Percentiles rank a stretch among this genome's conserved stretches.
Conservation (phyloP, 106 monocot species). For the Phalaenopsis aphrodite region DNA sequence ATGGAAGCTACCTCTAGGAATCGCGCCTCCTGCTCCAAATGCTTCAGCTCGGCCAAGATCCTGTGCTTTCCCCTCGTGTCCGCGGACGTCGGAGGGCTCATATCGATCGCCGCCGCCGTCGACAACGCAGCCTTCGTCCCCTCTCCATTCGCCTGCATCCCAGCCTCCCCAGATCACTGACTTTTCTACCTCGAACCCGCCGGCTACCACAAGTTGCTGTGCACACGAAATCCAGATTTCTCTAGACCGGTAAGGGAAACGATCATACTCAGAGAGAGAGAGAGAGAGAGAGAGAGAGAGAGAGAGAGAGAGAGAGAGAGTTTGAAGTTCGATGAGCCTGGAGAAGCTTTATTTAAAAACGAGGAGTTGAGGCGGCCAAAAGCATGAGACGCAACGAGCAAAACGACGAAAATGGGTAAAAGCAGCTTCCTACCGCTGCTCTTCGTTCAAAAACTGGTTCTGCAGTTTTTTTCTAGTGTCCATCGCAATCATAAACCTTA, state of each 20-base stretch:
- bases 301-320: background rate
- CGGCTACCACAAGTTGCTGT: background rate
- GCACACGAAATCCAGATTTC: background rate
- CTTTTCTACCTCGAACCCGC: background rate
- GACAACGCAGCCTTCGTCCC: background rate
- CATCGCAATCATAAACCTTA: too few species aligned
- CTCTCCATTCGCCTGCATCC: conserved; percentile 36
- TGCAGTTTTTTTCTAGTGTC: too few species aligned
- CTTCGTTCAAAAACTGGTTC: too few species aligned
- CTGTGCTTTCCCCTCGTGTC: conserved; percentile 75
- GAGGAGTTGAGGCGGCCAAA: background rate
- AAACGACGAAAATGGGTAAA: too few species aligned
- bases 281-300: conserved; percentile 3
- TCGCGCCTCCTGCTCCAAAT: conserved; percentile 68
- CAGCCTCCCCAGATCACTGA: background rate
- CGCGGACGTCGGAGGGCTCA: conserved; percentile 2
- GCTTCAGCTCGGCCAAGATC: conserved; percentile 73
- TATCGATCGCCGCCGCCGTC: background rate
- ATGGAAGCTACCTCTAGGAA: conserved; percentile 51
- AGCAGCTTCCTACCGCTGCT: too few species aligned
- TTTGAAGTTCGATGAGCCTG: background rate
- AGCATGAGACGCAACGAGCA: background rate
- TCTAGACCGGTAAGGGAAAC: background rate
- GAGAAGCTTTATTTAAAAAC: background rate
- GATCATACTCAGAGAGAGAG: background rate